These are phyloP conservation scores for Thelephora terrestris DNA, from an alignment of 1,284 basidiomycete genomes.

Conservation along the genomic window DNA sequence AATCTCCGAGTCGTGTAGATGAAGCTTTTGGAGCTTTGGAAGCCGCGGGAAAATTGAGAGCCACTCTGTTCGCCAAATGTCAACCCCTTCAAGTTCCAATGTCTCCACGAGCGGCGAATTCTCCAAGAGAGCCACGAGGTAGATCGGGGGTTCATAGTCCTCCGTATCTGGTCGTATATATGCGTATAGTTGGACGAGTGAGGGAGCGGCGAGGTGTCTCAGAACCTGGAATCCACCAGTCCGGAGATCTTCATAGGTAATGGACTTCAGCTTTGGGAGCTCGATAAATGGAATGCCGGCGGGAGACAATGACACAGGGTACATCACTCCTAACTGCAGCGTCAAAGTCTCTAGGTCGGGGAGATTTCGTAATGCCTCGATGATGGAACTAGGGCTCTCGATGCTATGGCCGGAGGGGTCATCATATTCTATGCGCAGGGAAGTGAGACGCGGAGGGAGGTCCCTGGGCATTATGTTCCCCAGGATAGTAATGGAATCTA, in stretches of 20 bases:
- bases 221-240: constrained; percentile 36
- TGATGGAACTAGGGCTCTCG: constrained; percentile 21
- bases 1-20: constrained; percentile 52
- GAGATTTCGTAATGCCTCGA: constrained; percentile 17
- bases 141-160: constrained; percentile 31
- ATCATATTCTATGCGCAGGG: constrained; percentile 24
- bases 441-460: constrained; percentile 29
- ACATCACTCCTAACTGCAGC: constrained; percentile 18
- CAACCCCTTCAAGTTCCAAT: constrained; percentile 48
- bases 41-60: constrained; percentile 29
- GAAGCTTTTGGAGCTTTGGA: constrained; percentile 35
- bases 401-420: constrained; percentile 16
- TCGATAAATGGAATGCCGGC: constrained; percentile 24
- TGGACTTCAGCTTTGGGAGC: constrained; percentile 28
- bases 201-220: constrained; percentile 31
- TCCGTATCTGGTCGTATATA: too few relatives aligned
- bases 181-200: constrained; percentile 29
- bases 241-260: constrained; percentile 29
- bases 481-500: constrained; percentile 24
- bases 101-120: constrained; percentile 31
- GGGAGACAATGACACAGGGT: constrained; percentile 27
- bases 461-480: constrained; percentile 26
- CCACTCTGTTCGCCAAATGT: constrained; percentile 35
- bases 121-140: constrained; percentile 31
- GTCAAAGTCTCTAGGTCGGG: constrained; percentile 28